Conservation (phyloP, 2,329 filamentous ascomycete genomes). For the Fusarium sp. region DNA sequence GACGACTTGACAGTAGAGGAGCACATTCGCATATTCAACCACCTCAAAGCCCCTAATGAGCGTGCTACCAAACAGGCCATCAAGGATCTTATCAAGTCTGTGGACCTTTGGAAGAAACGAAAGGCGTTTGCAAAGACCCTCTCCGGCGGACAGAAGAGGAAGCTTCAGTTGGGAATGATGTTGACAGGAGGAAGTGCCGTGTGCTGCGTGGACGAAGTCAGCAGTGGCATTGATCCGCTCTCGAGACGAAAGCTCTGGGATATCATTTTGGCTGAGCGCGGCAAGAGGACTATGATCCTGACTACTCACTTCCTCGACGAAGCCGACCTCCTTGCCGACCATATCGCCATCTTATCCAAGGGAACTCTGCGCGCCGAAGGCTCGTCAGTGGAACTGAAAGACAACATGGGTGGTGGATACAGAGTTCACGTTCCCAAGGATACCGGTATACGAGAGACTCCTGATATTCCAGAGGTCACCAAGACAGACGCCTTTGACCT, state of each 20-base stretch:
- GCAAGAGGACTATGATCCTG: conserved; percentile 82
- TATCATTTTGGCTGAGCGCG: conserved; percentile 86
- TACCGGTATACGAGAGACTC: conserved; percentile 58
- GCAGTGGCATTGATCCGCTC: conserved; percentile 86
- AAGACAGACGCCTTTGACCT: conserved; percentile 74
- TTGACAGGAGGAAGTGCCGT: conserved; percentile 88
- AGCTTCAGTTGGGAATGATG: conserved; percentile 95
- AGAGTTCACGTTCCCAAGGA: conserved; percentile 78
- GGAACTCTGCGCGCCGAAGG: conserved; percentile 84
- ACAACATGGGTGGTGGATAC: conserved; percentile 84
- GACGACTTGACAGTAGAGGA: conserved; percentile 87
- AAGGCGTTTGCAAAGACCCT: conserved; percentile 79
- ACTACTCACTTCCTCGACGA: conserved; percentile 96
- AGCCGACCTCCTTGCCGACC: conserved; percentile 87
- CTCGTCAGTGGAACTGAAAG: conserved; percentile 86
- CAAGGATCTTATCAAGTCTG: conserved; percentile 70
- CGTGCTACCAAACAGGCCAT: conserved; percentile 69
- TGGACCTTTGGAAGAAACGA: conserved; percentile 81
- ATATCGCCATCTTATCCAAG: conserved; percentile 88
- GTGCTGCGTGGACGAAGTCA: conserved; percentile 92
- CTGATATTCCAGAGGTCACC: conserved; percentile 64
- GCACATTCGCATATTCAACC: conserved; percentile 86
- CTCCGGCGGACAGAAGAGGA: conserved; percentile 91
- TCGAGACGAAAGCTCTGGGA: conserved; percentile 94
- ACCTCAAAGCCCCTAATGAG: conserved; percentile 73